Evolutionary conservation across 2,329 filamentous ascomycete species (phyloP), one percentile per base, ranked within the genome.

Genomic region (Alternaria rosae): DNA sequence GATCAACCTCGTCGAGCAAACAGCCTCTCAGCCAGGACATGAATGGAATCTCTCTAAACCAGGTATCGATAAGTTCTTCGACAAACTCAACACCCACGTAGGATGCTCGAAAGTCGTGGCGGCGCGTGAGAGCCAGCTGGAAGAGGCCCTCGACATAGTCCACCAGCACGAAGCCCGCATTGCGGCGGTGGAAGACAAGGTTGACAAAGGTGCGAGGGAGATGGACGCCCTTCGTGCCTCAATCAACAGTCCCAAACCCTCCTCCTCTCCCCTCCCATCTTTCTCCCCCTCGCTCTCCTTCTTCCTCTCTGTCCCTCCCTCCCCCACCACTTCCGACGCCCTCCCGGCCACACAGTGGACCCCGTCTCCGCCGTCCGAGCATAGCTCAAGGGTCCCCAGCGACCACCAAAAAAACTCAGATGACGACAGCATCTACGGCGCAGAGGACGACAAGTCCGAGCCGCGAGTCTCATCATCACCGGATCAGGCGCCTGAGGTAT

Each of bases 161-260:
- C 41, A 43, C 52, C 35, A 43, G 17, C 35, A 44, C 25, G 35
- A 54, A 44, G 52, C 20, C 17, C 41, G 52, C 52, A 54, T 54
- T 20, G 25, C 35, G 23, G 41, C 52, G 12, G 38, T 54, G 11
- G 52, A 44, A 54, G 52, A 54, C 23, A 11, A 3, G 12, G 28
- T 44, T 25, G 17, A 28, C 52, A 54, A 23, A 41, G 52, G 25
- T 32, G 43, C 43, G 38, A 42, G 28, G 41, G 52, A 54, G 17
- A 44, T 54, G 38, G 52, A 41, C n/a, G 52, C 52, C 38, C 38
- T 54, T 13, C 52, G 25, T 11, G 52, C 52, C 38, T 53, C 35
- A 28, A 8, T 28, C 11, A 42, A 26, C 35, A 42, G 15, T 23
- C n/a, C 15, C 44, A 47, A 25, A 26, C 5, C 15, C 8, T 10